Evolutionary conservation across 2,329 filamentous ascomycete species (phyloP), one percentile per base, ranked within the genome.

Genomic region (Lachnellula suecica): DNA sequence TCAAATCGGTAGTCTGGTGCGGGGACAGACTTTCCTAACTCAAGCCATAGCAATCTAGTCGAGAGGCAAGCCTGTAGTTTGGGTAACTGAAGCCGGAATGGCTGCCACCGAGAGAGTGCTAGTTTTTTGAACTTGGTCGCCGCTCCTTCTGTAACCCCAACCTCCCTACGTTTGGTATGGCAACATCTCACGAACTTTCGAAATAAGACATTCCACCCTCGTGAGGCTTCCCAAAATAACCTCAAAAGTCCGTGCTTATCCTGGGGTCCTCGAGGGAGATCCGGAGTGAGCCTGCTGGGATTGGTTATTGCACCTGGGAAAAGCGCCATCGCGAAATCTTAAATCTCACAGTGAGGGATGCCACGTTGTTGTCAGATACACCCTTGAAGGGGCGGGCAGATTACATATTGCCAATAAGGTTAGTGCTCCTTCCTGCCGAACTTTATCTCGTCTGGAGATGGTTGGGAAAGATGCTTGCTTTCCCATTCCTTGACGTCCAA

Each of bases 191-290:
- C 20, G 25, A 22, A 20, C 20, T 25, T 25, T 40, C 22, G 44
- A 22, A 15, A 35, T 20, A 13, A 37, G 24, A 45, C 19, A 7
- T 17, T 37, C 10, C 34, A 37, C 34, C 7, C 17, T n/a, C 34
- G 17, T 17, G 15, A 20, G 17, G 34, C 22, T 19, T 35, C 44
- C 44, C 27, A 35, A 34, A 46, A 46, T 46, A 46, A 34, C 23
- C 44, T 40, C 44, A 47, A 8, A n/a, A 47, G 44, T 47, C 44
- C 31, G 44, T 47, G 44, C 44, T 37, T 19, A 15, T 19, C 22
- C 31, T n/a, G 17, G 24, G 29, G n/a, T 10, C 22, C 20, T 19
- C 17, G 29, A 27, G 44, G 27, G 13, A 19, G 20, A 47, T 19
- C 31, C 15, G 34, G 29, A 47, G 22, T 25, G 40, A 4, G 22